Conservation (phyloP, 345 rosid genomes). For the Citrus cavaleriei region DNA sequence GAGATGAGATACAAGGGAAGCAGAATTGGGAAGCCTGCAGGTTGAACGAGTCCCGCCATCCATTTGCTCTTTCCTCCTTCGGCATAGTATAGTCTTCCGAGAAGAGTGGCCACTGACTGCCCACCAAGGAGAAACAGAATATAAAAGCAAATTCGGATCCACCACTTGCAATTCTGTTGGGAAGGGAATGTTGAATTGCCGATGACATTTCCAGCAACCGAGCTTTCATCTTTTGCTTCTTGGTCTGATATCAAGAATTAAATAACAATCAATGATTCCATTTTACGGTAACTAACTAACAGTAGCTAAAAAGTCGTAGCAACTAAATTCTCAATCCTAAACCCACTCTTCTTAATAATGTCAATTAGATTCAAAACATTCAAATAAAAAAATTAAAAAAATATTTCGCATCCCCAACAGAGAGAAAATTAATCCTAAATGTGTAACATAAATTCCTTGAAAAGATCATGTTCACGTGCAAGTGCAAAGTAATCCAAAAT, state of each 20-base stretch:
- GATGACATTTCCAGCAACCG: not conserved
- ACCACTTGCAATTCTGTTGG: constrained; percentile 18
- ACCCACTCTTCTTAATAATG: not conserved
- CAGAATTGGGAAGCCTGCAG: constrained; percentile 30
- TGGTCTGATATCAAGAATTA: constrained; percentile 8
- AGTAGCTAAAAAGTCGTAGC: not conserved
- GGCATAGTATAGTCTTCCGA: constrained; percentile 30
- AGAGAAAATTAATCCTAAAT: too few species aligned
- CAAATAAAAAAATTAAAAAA: too few species aligned
- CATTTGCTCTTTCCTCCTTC: constrained; percentile 39
- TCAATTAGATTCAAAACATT: too few species aligned
- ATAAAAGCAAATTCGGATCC: constrained; percentile 21
- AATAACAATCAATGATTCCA: not conserved
- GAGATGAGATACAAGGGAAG: constrained; percentile 21
- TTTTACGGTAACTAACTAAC: not conserved
- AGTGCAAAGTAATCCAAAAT: not conserved
- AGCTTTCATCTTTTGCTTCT: constrained; percentile 15
- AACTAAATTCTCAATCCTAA: not conserved
- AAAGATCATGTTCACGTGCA: not conserved
- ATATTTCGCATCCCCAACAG: too few species aligned
- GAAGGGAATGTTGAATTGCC: not conserved
- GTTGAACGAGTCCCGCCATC: constrained; percentile 24
- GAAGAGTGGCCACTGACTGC: constrained; percentile 25
- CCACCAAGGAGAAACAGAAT: constrained; percentile 20
- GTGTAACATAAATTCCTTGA: not conserved